phyloP scores from a whole-genome alignment of 2,329 filamentous ascomycete genomes.

The Pestalotiopsis sp. region DNA sequence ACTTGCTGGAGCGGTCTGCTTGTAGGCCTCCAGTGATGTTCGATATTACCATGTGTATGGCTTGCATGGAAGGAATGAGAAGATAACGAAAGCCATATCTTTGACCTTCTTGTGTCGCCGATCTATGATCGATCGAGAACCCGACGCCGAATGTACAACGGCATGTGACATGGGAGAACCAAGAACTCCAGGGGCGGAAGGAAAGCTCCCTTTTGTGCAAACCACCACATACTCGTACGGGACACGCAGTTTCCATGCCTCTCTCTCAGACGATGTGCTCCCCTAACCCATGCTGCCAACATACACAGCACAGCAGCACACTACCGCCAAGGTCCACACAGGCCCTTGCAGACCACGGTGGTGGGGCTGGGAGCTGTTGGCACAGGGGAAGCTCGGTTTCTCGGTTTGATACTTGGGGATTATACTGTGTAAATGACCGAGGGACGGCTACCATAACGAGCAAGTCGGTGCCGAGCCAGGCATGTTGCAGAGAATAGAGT shows the following conservation, averaged over 20 bases:
- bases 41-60: neutral
- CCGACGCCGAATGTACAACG: neutral
- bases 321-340: neutral
- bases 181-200: neutral
- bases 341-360: neutral
- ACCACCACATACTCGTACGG: neutral
- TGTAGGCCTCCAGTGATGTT: neutral
- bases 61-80: neutral
- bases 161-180: neutral
- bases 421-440: neutral
- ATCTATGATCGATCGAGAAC: neutral
- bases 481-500: neutral
- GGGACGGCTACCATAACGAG: neutral
- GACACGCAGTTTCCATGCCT: neutral
- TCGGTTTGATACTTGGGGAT: neutral
- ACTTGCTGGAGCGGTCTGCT: neutral
- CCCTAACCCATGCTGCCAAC: neutral
- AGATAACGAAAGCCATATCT: neutral
- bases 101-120: neutral
- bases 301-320: neutral
- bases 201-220: neutral
- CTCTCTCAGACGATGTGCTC: neutral
- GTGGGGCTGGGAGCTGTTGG: neutral
- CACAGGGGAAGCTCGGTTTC: neutral
- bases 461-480: neutral